phyloP scores from a whole-genome alignment of 2,329 filamentous ascomycete species.

The Coniochaeta sp. region DNA sequence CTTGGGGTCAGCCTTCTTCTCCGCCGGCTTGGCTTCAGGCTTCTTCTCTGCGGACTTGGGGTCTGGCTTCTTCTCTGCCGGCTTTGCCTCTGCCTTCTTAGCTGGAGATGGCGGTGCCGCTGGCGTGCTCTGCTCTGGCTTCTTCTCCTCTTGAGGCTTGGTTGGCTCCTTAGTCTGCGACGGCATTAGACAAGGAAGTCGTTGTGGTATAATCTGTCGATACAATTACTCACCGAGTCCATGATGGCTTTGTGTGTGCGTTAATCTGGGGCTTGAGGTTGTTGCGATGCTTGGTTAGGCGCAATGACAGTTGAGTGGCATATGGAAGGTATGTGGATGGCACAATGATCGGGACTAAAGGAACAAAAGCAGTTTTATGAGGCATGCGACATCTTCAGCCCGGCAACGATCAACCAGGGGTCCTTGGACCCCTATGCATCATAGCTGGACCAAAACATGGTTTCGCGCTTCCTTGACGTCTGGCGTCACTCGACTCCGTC shows the following conservation, averaged over 20 bases:
- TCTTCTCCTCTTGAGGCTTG: background rate
- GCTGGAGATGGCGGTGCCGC: background rate
- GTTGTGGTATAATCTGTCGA: background rate
- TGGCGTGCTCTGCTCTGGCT: constrained; percentile 1
- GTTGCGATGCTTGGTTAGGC: background rate
- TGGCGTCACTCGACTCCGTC: constrained; percentile 2
- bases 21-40: background rate
- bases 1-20: constrained; percentile 2
- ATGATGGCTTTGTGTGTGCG: background rate
- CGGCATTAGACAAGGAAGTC: background rate
- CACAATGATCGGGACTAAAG: background rate
- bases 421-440: constrained; percentile 14
- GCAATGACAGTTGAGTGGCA: background rate
- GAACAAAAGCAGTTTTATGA: constrained; percentile 4
- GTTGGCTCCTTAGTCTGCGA: background rate
- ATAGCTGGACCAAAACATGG: constrained; percentile 14
- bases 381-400: background rate
- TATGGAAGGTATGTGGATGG: background rate
- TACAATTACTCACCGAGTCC: background rate
- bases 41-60: too few species aligned
- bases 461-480: constrained; percentile 4
- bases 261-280: background rate
- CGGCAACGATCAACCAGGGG: constrained; percentile 5
- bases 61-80: too few species aligned
- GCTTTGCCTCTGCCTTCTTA: too few species aligned